Evolutionary conservation across 2,329 filamentous ascomycete genomes (phyloP).

Genomic region (Lachnellula willkommii): DNA sequence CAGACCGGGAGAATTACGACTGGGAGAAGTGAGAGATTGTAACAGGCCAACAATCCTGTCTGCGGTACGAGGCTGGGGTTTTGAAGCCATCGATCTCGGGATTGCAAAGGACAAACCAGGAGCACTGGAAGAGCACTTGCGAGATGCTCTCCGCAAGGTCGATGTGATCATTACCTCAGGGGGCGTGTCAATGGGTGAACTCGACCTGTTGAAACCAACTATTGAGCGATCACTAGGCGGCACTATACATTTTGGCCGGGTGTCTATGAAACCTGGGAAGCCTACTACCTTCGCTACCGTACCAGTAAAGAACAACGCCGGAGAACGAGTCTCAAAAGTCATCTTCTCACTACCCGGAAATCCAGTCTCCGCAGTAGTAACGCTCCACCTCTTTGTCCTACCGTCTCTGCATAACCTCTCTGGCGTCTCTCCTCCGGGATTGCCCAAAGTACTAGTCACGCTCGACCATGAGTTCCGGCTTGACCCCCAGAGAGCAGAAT

Average conservation of each 20-base stretch:
- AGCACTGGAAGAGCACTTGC: conserved; percentile 70
- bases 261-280: conserved; percentile 97
- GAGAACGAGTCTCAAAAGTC: conserved; percentile 57
- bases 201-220: conserved; percentile 93
- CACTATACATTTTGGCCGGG: conserved; percentile 91
- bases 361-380: conserved; percentile 86
- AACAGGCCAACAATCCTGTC: conserved; percentile 85
- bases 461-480: conserved; percentile 68
- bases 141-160: conserved; percentile 64
- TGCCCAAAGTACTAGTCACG: conserved; percentile 66
- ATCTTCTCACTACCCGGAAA: conserved; percentile 93
- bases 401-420: conserved; percentile 74
- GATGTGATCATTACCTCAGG: conserved; percentile 89
- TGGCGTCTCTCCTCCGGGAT: conserved; percentile 61
- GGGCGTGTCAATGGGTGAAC: conserved; percentile 95
- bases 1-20: conserved; percentile 53
- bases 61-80: conserved; percentile 68
- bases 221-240: conserved; percentile 86
- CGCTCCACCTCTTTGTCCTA: conserved; percentile 89
- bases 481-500: conserved; percentile 76
- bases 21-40: conserved; percentile 88
- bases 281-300: conserved; percentile 95
- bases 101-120: conserved; percentile 73
- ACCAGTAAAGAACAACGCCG: conserved; percentile 55
- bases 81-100: conserved; percentile 75